Evolutionary conservation across 805 yeast species (phyloP), one percentile per base, ranked within the genome.

Genomic region (Sugiyamaella marilandica): DNA sequence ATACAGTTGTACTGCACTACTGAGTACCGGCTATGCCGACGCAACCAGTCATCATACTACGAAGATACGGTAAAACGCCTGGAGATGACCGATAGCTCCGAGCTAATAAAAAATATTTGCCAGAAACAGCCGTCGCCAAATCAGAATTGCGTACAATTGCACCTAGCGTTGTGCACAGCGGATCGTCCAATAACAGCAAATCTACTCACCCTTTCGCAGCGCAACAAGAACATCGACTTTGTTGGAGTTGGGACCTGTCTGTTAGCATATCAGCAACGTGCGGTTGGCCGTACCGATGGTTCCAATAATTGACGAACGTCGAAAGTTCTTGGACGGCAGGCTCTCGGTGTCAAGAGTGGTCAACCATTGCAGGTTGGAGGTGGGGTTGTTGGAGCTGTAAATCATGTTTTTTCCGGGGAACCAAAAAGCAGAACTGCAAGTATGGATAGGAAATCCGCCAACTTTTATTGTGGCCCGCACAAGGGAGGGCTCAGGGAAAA

Each of bases 231-330:
- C 79, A 70, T 91, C 97, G 62, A 85, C 91, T 65, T 77, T 73
- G 83, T 94, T 94, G 75, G 98, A 88, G 79, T 89, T 90, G 69
- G 99, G 99, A 66, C 99, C 70, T 66, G n/a, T 5, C 24, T 34
- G 19, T 24, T 24, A 44, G 26, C 36, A 41, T 29, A n/a, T 31
- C 32, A 32, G 18, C 21, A 31, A 21, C 21, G 10, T 36, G 21
- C 36, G 35, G 13, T 18, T 21, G 11, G 14, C 59, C 69, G 47
- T 54, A 66, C 71, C 99, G 74, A 94, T 94, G 64, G 99, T 94
- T 72, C 98, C 97, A 69, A 94, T 91, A 75, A 94, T 94, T 59
- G 97, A 87, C 57, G 97, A 86, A 74, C 97, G 89, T 77, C 99
- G 90, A 70, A 78, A 78, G 72, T 81, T 81, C 70, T 81, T 56